Percentiles rank a stretch among this genome's conserved stretches.
Evolutionary conservation across 768 basidiomycete genomes (phyloP).

Genomic region (Dendrothele bispora): DNA sequence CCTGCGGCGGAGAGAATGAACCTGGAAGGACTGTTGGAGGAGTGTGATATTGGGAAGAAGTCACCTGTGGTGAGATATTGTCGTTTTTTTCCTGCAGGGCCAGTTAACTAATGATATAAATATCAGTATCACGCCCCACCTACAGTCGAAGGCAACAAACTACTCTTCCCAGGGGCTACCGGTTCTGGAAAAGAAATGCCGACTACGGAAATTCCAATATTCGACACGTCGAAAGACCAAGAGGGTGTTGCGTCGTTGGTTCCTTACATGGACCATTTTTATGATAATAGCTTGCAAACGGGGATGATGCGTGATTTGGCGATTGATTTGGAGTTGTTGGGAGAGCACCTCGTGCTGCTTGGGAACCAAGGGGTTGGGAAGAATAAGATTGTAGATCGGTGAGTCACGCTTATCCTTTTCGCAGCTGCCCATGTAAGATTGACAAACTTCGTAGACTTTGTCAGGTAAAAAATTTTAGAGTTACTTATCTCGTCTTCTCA

Average conservation of each 20-base stretch:
- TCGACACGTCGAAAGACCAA: constrained; percentile 48
- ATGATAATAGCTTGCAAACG: constrained; percentile 68
- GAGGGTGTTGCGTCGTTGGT: constrained; percentile 58
- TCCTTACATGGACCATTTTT: constrained; percentile 70
- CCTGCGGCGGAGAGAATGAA: constrained; percentile 58
- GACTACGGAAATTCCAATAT: constrained; percentile 44
- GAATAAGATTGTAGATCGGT: constrained; percentile 70
- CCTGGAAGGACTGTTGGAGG: constrained; percentile 50
- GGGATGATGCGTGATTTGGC: constrained; percentile 67
- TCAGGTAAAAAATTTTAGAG: constrained; percentile 37
- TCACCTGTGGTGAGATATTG: constrained; percentile 38
- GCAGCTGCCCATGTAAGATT: neutral
- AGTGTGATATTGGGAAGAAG: constrained; percentile 42
- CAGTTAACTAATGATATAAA: no score
- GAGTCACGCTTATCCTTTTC: constrained; percentile 14
- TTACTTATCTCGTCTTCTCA: constrained; percentile 1
- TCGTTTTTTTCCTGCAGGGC: neutral
- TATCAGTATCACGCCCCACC: constrained; percentile 50
- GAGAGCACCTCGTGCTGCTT: constrained; percentile 63
- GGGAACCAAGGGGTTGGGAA: constrained; percentile 77
- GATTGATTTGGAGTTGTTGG: constrained; percentile 58
- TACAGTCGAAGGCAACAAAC: constrained; percentile 30
- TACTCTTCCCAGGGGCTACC: constrained; percentile 50
- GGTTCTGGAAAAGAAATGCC: constrained; percentile 25
- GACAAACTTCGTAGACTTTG: constrained; percentile 51